Percentiles rank a stretch among this genome's conserved stretches.
These are phyloP conservation scores for Amanita rimosa DNA, from an alignment of 768 basidiomycete genomes.

Conservation along the genomic window DNA sequence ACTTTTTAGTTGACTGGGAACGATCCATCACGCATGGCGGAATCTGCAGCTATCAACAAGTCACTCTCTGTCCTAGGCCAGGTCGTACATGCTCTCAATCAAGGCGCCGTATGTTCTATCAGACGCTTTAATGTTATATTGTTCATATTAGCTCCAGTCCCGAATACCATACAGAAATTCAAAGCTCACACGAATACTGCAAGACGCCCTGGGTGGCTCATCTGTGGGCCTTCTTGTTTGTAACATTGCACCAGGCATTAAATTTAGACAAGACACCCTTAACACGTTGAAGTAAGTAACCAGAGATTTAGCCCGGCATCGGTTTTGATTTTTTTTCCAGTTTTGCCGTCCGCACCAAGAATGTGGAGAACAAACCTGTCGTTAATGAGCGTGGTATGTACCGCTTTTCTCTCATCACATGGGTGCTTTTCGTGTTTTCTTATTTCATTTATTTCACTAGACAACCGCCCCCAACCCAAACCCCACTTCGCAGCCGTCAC, in stretches of 20 bases:
- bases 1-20: conserved; percentile 61
- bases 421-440: not conserved
- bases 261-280: conserved; percentile 78
- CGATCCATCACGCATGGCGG: conserved; percentile 77
- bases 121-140: conserved; percentile 2
- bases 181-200: conserved; percentile 78
- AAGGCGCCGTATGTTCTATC: conserved; percentile 40
- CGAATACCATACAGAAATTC: conserved; percentile 87
- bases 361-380: conserved; percentile 73
- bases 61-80: conserved; percentile 79
- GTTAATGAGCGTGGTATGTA: conserved; percentile 61
- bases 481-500: conserved; percentile 53
- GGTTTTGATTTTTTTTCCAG: conserved; percentile 16
- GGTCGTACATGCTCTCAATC: conserved; percentile 78
- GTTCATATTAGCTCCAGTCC: conserved; percentile 25
- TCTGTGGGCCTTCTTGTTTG: conserved; percentile 77
- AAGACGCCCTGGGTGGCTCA: conserved; percentile 81
- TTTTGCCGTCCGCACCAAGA: conserved; percentile 78
- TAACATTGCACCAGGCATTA: conserved; percentile 74
- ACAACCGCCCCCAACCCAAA: conserved; percentile 47
- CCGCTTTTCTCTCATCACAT: conserved; percentile 9
- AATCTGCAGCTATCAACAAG: conserved; percentile 85
- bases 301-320: not conserved
- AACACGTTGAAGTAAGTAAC: conserved; percentile 76
- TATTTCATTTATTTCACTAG: conserved; percentile 19